These are phyloP conservation scores for Asterochloris sp. DNA, from an alignment of 139 green algal genomes.

Conservation along the genomic window DNA sequence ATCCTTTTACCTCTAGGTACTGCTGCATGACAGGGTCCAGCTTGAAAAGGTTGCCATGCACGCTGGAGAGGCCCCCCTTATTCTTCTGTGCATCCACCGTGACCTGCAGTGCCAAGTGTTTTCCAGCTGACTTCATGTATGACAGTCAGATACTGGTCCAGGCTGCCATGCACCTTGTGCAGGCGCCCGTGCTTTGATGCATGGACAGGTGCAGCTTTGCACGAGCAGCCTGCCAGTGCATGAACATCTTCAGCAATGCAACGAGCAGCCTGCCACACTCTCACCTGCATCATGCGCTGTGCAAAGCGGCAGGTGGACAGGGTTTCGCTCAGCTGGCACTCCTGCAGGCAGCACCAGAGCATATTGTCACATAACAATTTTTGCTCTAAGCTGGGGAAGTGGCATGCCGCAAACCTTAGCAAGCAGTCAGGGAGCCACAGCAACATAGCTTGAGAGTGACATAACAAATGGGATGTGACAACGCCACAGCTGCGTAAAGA, in stretches of 20 bases:
- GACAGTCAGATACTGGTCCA: too few species aligned
- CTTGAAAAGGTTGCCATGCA: constrained; percentile 33
- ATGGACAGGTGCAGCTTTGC: too few species aligned
- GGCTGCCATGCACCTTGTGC: too few species aligned
- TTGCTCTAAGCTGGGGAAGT: neutral
- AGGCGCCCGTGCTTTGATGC: too few species aligned
- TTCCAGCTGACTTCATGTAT: too few species aligned
- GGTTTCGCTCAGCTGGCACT: constrained; percentile 58
- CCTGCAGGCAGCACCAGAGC: neutral
- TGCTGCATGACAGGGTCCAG: constrained; percentile 30
- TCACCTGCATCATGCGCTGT: constrained; percentile 60
- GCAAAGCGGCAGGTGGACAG: constrained; percentile 76
- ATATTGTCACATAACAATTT: neutral
- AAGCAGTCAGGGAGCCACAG: neutral
- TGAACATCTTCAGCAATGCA: neutral
- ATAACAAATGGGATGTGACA: too few species aligned
- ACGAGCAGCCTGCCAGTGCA: neutral
- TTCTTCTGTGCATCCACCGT: constrained; percentile 27
- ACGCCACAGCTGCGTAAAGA: too few species aligned
- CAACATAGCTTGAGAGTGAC: neutral
- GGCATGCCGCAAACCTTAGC: neutral
- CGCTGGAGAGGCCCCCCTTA: constrained; percentile 9
- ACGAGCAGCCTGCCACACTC: neutral
- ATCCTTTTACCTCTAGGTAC: constrained; percentile 21
- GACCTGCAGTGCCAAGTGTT: constrained; percentile 24